Evolutionary conservation across 1,284 basidiomycete genomes (phyloP), one percentile per base, ranked within the genome.

Genomic region (Trichosporon inkin): DNA sequence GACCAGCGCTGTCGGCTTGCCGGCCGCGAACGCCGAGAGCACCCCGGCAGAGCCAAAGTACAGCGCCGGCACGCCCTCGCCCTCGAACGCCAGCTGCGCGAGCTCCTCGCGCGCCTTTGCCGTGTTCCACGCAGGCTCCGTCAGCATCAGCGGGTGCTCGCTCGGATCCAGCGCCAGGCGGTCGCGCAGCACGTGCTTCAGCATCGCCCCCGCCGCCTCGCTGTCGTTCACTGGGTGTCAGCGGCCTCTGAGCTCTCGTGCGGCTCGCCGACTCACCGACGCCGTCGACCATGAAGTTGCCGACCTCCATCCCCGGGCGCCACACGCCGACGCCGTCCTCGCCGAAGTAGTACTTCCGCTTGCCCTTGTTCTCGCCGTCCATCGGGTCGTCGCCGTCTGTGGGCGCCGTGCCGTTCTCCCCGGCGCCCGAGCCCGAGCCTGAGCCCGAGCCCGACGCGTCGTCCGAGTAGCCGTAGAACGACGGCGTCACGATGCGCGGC

Each of bases 21-120:
- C 95, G 53, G 94, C 88, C 10, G 95, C 91, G 75, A 99, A 99
- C 88, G 93, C 89, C 76, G 91, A 95, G 56, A 99, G 80, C 14
- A 99, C 95, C n/a, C 90, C 89, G 22, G 90, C 88, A 73, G 98
- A 97, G 35, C 95, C 93, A 55, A 97, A 89, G 76, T 99, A 99
- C 79, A 96, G 93, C 1, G 95, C 96, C 2, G 96, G 96, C 8
- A 88, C 89, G 55, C 90, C 82, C 70, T 97, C 93, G 63, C 94
- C 88, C 78, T 99, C 96, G 73, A 99, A 99, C 80, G 95, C 92
- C 60, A 99, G 88, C 79, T 99, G 92, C 13, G 92, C 89, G 86
- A 98, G 89, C 54, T 87, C 84, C 79, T 98, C 93, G 53, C 95
- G 82, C 71, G 94, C 92, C 19, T 87, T 86, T 32, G 86, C 82